Conservation (phyloP, 805 yeast genomes). For the Maudiozyma turicensis region DNA sequence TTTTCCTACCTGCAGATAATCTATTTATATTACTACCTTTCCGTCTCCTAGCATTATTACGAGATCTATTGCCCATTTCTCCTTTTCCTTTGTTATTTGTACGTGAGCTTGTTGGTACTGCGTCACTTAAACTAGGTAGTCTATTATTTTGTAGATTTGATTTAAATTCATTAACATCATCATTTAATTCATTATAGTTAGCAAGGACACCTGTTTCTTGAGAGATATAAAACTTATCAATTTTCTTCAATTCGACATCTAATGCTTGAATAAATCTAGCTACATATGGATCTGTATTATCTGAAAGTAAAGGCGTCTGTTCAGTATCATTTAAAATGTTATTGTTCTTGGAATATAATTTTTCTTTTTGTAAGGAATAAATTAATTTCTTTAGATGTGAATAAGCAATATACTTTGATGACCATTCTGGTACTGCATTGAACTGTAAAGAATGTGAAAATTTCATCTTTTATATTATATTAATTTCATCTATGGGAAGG, state of each 20-base stretch:
- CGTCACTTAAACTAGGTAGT: constrained; percentile 10
- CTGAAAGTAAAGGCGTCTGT: constrained; percentile 14
- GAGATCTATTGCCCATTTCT: not conserved
- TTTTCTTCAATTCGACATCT: constrained; percentile 65
- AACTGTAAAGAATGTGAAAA: constrained; percentile 91
- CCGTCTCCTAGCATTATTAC: not conserved
- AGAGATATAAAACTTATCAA: constrained; percentile 60
- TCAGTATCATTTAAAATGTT: constrained; percentile 7
- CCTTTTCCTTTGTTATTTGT: not conserved
- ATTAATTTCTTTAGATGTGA: constrained; percentile 78
- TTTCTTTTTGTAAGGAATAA: constrained; percentile 69
- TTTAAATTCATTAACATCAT: constrained; percentile 58
- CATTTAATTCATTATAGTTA: constrained; percentile 43
- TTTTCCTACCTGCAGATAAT: not conserved
- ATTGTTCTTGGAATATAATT: constrained; percentile 16
- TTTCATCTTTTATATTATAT: constrained; percentile 47
- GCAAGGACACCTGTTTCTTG: constrained; percentile 43
- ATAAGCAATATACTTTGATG: constrained; percentile 83
- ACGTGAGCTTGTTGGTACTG: constrained; percentile 8
- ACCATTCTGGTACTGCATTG: constrained; percentile 98
- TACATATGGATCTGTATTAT: constrained; percentile 32
- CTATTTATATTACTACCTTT: not conserved
- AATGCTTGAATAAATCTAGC: constrained; percentile 59
- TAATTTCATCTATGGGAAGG: no score
- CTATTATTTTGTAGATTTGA: constrained; percentile 14